Evolutionary conservation across 306 rosid species (phyloP).

Genomic region (Nissolia schottii): DNA sequence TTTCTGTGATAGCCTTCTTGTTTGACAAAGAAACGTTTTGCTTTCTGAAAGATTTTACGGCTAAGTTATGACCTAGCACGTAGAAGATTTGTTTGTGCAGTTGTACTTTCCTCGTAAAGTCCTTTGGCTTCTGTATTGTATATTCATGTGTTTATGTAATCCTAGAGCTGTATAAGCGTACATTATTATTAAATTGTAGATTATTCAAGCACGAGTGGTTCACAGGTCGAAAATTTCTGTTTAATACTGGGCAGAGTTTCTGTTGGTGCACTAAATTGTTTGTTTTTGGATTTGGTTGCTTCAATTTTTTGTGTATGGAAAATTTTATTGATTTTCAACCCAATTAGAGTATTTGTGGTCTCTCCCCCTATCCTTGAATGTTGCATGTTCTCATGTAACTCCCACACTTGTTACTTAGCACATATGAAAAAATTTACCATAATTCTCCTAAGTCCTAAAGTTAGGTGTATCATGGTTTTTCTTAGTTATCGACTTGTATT

Average conservation of each 20-base stretch:
- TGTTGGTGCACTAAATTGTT: no score
- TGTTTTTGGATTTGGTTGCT: not conserved
- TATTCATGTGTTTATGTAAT: conserved; percentile 19
- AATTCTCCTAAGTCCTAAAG: no score
- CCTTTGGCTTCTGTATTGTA: conserved; percentile 6
- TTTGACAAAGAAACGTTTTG: conserved; percentile 35
- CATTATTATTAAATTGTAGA: conserved; percentile 10
- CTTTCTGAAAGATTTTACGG: conserved; percentile 27
- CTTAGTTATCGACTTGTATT: no score
- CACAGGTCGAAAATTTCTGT: conserved; percentile 11
- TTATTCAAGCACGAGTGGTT: conserved; percentile 10
- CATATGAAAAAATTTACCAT: no score
- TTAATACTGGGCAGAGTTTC: not conserved
- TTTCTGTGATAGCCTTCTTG: conserved; percentile 35
- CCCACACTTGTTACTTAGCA: no score
- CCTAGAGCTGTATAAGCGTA: conserved; percentile 19
- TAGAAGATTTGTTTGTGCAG: conserved; percentile 30
- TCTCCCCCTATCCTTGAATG: no score
- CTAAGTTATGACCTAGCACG: conserved; percentile 1
- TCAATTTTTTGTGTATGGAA: no score
- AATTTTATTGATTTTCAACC: no score
- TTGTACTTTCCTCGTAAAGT: conserved; percentile 10
- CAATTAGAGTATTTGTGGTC: no score
- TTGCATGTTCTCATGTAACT: no score
- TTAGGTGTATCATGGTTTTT: no score